These are phyloP conservation scores for Mentha longifolia DNA, from an alignment of 257 asterid species.

Conservation along the genomic window DNA sequence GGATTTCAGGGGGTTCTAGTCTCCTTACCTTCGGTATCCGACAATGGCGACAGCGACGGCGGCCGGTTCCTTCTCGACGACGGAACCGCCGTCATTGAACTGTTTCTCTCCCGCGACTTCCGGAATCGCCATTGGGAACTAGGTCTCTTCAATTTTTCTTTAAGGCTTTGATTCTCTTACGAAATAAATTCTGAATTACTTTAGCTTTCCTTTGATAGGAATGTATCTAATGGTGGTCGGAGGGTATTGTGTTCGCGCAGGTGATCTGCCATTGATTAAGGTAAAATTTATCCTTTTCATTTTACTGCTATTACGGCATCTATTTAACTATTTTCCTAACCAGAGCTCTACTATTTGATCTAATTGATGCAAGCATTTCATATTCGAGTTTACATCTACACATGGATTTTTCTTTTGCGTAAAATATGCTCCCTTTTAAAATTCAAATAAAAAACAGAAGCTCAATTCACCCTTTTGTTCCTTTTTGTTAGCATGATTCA, in stretches of 20 bases:
- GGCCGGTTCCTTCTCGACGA: constrained; percentile 66
- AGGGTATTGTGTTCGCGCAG: constrained; percentile 45
- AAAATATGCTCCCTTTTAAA: too few relatives aligned
- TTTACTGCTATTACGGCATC: neutral
- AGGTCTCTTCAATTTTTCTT: constrained; percentile 40
- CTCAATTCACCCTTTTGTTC: too few relatives aligned
- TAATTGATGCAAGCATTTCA: too few relatives aligned
- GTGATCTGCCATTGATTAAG: constrained; percentile 62
- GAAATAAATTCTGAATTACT: neutral
- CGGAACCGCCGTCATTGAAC: constrained; percentile 72
- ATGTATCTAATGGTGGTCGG: constrained; percentile 95
- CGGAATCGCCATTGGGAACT: constrained; percentile 52
- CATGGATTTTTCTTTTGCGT: too few relatives aligned
- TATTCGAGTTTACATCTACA: too few relatives aligned
- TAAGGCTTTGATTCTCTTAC: neutral
- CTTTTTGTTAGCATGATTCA: constrained; percentile 16
- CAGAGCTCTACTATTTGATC: neutral
- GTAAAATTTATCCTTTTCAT: constrained; percentile 33
- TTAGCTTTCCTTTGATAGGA: constrained; percentile 45
- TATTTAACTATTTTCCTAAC: too few relatives aligned
- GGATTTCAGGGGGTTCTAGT: constrained; percentile 68
- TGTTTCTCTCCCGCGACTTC: constrained; percentile 47
- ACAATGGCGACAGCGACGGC: constrained; percentile 22
- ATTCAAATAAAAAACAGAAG: too few relatives aligned
- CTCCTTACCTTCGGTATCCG: constrained; percentile 44